Conservation (phyloP, 2,329 filamentous ascomycete species). For the Epichloe uncinata region DNA sequence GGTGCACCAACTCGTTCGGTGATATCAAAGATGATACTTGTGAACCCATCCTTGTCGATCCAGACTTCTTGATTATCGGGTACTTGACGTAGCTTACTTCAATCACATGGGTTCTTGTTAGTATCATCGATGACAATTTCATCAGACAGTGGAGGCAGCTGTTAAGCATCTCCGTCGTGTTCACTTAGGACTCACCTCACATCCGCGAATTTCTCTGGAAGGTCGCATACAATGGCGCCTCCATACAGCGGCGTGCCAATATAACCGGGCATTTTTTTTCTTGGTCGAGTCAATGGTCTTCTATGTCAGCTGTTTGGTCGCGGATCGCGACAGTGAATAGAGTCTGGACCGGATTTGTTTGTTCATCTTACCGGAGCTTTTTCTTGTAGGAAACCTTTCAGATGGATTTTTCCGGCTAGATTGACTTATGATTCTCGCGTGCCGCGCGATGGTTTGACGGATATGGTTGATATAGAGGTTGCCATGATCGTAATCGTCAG, state of each 20-base stretch:
- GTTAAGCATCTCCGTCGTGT: constrained; percentile 10
- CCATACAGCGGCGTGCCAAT: constrained; percentile 52
- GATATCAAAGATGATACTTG: constrained; percentile 82
- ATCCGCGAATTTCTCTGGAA: constrained; percentile 56
- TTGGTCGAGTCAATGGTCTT: not conserved
- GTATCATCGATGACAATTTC: not conserved
- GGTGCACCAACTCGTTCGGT: constrained; percentile 59
- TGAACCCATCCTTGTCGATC: constrained; percentile 71
- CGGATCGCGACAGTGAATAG: not conserved
- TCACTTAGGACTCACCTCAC: constrained; percentile 42
- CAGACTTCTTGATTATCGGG: constrained; percentile 88
- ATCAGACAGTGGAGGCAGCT: not conserved
- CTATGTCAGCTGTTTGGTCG: not conserved
- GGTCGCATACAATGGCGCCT: constrained; percentile 55
- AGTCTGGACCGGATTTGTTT: not conserved
- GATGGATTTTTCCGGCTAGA: too few relatives aligned
- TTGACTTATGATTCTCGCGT: too few relatives aligned
- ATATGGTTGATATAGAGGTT: too few relatives aligned
- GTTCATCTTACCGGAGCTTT: not conserved
- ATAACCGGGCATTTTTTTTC: constrained; percentile 37
- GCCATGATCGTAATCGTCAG: too few relatives aligned
- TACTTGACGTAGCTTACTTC: constrained; percentile 58
- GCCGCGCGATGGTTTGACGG: too few relatives aligned
- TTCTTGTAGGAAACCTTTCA: too few relatives aligned
- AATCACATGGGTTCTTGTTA: constrained; percentile 1